Conservation (phyloP, 2,329 filamentous ascomycete species). For the Acarospora socialis region DNA sequence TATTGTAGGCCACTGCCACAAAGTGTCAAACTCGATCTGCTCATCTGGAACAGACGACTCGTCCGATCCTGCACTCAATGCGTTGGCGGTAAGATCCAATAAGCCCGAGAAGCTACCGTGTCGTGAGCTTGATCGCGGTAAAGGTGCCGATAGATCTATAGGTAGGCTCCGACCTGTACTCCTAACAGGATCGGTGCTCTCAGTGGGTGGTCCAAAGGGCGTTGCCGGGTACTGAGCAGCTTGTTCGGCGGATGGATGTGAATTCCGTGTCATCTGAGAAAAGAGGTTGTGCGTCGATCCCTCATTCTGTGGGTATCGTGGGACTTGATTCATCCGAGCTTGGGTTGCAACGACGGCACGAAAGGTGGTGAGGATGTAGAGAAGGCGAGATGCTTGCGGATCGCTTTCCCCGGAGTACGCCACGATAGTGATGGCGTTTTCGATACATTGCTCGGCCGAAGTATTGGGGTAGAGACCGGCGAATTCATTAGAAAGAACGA, state of each 20-base stretch:
- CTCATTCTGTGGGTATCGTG: no score
- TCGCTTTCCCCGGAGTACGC: constrained; percentile 27
- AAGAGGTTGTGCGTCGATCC: no score
- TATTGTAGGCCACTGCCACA: constrained; percentile 29
- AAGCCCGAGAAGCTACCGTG: constrained; percentile 23
- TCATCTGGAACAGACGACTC: constrained; percentile 23
- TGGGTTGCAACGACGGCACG: constrained; percentile 24
- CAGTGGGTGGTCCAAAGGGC: no score
- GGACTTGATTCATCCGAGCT: no score
- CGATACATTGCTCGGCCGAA: constrained; percentile 23
- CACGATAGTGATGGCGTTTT: constrained; percentile 26
- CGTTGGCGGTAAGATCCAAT: constrained; percentile 26
- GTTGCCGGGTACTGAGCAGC: no score
- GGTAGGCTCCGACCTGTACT: no score
- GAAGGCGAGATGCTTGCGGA: constrained; percentile 24
- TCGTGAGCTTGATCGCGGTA: no score
- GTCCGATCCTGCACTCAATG: no score
- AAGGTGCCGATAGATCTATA: no score
- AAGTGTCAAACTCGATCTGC: constrained; percentile 27
- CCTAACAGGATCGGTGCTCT: no score
- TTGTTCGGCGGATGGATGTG: no score
- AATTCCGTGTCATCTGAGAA: no score
- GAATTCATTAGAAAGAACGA: constrained; percentile 28
- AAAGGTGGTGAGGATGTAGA: constrained; percentile 25
- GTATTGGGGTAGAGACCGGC: constrained; percentile 22